These are phyloP conservation scores for Dichotomopilus funicola DNA, from an alignment of 2,329 filamentous ascomycete species.

Conservation along the genomic window DNA sequence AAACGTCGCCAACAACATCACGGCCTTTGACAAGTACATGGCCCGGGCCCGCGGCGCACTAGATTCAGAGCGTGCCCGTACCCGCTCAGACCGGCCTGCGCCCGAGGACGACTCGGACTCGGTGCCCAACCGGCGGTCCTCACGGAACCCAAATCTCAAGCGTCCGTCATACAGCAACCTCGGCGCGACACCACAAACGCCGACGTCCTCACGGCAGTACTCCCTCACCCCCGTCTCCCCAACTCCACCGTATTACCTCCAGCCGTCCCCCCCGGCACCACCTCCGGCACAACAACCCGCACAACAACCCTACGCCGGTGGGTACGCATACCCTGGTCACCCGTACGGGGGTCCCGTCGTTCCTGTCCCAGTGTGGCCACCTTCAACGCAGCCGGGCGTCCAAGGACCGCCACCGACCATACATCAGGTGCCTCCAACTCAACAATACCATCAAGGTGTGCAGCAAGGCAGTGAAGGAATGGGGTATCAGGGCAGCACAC, in stretches of 20 bases:
- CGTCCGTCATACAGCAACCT: neutral
- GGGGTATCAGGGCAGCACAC: neutral
- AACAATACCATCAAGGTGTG: neutral
- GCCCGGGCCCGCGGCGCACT: neutral
- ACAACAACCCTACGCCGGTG: neutral
- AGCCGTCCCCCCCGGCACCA: neutral
- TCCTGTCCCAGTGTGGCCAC: neutral
- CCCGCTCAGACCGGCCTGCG: neutral
- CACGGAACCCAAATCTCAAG: neutral
- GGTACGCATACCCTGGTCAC: neutral
- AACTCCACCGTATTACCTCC: neutral
- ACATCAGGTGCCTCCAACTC: neutral
- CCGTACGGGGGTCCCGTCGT: neutral
- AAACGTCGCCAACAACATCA: neutral
- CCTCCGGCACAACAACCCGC: neutral
- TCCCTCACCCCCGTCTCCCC: neutral
- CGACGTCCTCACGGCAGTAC: neutral
- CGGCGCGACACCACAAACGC: neutral
- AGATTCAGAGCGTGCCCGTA: neutral
- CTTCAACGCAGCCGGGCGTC: neutral
- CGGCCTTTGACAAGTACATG: slow-evolving; percentile 4
- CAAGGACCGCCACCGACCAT: neutral
- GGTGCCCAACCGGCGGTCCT: neutral
- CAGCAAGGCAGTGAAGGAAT: neutral
- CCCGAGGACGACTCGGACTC: neutral